Evolutionary conservation across 2,329 filamentous ascomycete species (phyloP).

Genomic region (Epichloe glyceriae): DNA sequence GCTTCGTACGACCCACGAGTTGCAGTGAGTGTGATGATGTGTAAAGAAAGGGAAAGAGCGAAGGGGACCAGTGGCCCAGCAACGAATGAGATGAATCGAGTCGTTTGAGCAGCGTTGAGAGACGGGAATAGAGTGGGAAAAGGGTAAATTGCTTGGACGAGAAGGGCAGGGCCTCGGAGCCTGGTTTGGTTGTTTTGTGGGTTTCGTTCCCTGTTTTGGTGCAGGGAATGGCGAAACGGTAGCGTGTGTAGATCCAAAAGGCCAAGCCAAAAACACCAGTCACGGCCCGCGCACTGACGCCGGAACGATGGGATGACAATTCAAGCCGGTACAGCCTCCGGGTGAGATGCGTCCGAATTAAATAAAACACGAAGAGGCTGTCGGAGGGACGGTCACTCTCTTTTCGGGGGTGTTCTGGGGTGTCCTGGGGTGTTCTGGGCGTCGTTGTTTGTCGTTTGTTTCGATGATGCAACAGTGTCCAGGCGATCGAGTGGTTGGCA

Average conservation of each 20-base stretch:
- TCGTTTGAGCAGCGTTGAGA: neutral
- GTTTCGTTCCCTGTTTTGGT: neutral
- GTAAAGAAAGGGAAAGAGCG: neutral
- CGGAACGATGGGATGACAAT: too few species aligned
- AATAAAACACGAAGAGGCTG: neutral
- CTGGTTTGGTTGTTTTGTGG: neutral
- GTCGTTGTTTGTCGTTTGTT: neutral
- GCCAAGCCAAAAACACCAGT: neutral
- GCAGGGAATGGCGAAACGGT: conserved; percentile 1
- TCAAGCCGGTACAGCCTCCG: too few species aligned
- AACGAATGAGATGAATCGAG: neutral
- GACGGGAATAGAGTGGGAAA: neutral
- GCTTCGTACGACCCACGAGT: neutral
- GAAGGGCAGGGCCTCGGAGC: too few species aligned
- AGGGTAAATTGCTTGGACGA: neutral
- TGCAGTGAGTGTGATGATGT: neutral
- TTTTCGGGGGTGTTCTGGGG: neutral
- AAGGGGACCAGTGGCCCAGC: neutral
- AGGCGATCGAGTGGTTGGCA: neutral
- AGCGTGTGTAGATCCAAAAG: neutral
- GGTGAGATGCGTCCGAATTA: neutral
- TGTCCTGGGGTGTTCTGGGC: rapidly evolving
- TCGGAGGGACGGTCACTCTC: neutral
- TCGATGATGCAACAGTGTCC: neutral
- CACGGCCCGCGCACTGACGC: too few species aligned